phyloP scores from a whole-genome alignment of 306 rosid genomes.

The Mucuna pruriens region DNA sequence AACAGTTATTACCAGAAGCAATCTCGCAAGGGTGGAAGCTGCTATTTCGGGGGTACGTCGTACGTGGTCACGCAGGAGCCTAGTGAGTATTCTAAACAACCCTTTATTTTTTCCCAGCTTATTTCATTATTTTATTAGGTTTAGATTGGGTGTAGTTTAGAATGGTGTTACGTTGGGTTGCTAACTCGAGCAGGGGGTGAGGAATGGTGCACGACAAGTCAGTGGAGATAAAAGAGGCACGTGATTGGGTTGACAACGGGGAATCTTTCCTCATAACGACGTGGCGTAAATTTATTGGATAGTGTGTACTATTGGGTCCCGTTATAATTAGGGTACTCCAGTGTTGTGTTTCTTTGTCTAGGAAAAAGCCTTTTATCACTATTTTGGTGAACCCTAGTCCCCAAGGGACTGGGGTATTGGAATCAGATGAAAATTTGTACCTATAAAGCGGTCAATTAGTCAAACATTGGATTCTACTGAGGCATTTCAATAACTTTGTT shows the following conservation, averaged over 20 bases:
- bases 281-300: conserved; percentile 40
- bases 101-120: neutral
- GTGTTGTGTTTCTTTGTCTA: conserved; percentile 18
- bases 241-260: conserved; percentile 34
- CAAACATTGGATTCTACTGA: conserved; percentile 47
- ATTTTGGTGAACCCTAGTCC: conserved; percentile 5
- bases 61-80: conserved; percentile 95
- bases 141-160: conserved; percentile 35
- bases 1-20: conserved; percentile 88
- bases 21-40: conserved; percentile 78
- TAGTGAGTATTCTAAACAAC: conserved; percentile 54
- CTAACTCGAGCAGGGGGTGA: conserved; percentile 41
- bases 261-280: conserved; percentile 36
- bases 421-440: neutral
- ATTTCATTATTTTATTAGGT: neutral
- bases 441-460: conserved; percentile 24
- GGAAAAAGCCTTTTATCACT: neutral
- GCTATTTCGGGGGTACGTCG: conserved; percentile 91
- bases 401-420: neutral
- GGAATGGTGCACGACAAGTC: neutral
- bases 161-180: neutral
- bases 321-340: conserved; percentile 3
- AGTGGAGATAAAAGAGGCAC: conserved; percentile 47
- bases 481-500: neutral
- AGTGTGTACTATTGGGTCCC: neutral